Percentiles rank a stretch among this genome's conserved stretches.
These are phyloP conservation scores for Xylaria digitata DNA, from an alignment of 2,329 filamentous ascomycete species.

Conservation along the genomic window DNA sequence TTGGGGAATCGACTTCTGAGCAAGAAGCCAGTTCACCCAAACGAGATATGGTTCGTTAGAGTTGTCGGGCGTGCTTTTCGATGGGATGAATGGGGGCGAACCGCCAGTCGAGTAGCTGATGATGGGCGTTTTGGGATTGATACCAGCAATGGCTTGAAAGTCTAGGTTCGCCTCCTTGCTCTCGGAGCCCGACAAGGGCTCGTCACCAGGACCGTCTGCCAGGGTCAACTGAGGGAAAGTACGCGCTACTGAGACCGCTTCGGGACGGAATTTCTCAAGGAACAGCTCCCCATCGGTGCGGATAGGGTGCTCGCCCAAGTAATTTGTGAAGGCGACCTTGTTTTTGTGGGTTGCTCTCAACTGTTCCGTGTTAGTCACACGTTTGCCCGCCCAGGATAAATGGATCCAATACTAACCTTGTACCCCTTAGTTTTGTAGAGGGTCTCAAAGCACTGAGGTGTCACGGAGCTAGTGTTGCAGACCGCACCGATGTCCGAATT, in stretches of 20 bases:
- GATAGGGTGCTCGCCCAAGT: constrained; percentile 59
- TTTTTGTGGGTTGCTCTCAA: constrained; percentile 56
- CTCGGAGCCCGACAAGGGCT: constrained; percentile 39
- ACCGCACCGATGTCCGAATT: constrained; percentile 46
- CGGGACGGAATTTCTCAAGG: constrained; percentile 53
- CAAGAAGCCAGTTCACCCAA: constrained; percentile 63
- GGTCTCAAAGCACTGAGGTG: constrained; percentile 64
- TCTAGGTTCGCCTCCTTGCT: constrained; percentile 50
- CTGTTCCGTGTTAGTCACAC: constrained; percentile 22
- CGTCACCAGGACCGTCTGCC: constrained; percentile 49
- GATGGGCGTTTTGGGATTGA: constrained; percentile 48
- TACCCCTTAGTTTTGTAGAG: constrained; percentile 67
- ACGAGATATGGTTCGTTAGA: constrained; percentile 69
- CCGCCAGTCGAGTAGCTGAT: constrained; percentile 51
- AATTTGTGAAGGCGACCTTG: constrained; percentile 59
- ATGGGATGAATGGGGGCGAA: constrained; percentile 49
- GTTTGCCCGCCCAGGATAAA: background rate
- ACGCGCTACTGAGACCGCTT: constrained; percentile 49
- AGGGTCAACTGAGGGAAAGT: constrained; percentile 52
- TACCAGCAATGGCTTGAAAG: constrained; percentile 49
- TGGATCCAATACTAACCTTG: constrained; percentile 41
- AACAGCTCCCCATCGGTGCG: constrained; percentile 56
- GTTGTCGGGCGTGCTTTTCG: constrained; percentile 41
- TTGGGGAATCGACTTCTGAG: constrained; percentile 60
- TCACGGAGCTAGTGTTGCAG: constrained; percentile 64